Percentiles rank a stretch among this genome's conserved stretches.
These are phyloP conservation scores for Gonapodya sp. DNA, from an alignment of 192 early-diverging fungal species.

Conservation along the genomic window DNA sequence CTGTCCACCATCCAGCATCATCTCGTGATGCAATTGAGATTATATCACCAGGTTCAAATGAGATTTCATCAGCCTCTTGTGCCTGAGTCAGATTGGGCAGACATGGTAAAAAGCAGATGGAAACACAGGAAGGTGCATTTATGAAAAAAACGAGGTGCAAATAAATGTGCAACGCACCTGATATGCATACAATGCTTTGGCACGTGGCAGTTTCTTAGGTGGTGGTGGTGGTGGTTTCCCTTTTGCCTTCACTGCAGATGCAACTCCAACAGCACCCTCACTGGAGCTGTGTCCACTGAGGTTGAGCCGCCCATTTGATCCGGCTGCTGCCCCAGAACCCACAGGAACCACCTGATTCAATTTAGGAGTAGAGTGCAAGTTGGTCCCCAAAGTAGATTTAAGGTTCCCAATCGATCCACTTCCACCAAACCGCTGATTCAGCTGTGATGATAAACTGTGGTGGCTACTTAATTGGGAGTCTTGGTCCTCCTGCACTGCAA, in stretches of 20 bases:
- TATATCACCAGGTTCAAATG: conserved; percentile 15
- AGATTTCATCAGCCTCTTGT: conserved; percentile 14
- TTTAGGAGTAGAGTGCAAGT: neutral
- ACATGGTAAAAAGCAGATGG: neutral
- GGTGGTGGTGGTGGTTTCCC: conserved; percentile 13
- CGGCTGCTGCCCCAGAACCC: neutral
- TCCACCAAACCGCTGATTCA: neutral
- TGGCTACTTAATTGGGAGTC: neutral
- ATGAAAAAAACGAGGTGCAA: neutral
- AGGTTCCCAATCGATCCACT: neutral
- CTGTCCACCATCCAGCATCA: conserved; percentile 14
- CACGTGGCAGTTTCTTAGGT: conserved; percentile 7
- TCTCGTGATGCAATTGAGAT: conserved; percentile 15
- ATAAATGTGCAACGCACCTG: neutral
- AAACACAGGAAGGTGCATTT: too few species aligned
- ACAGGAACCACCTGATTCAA: neutral
- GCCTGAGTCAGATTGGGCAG: conserved; percentile 2
- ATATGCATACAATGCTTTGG: conserved; percentile 13
- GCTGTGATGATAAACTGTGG: neutral
- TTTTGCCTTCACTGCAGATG: neutral
- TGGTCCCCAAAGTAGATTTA: neutral
- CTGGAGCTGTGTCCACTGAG: neutral
- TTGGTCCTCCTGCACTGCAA: neutral
- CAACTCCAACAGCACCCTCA: too few species aligned
- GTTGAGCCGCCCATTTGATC: neutral